phyloP scores from a whole-genome alignment of 2,329 filamentous ascomycete species.

The Penicillium sumatraense region DNA sequence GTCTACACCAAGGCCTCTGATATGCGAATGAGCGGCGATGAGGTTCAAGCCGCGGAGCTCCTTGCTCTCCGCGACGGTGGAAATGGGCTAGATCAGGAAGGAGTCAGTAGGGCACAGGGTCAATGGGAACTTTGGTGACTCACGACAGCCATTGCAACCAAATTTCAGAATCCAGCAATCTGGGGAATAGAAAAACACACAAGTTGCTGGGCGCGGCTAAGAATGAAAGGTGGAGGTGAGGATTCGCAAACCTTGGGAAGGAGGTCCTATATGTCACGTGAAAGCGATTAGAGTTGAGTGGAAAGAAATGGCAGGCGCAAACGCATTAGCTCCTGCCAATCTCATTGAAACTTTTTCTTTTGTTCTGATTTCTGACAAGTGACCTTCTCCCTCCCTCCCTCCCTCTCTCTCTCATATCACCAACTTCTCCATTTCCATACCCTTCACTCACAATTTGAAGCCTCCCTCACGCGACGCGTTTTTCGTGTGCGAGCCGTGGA shows the following conservation, averaged over 20 bases:
- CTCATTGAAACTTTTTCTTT: too few relatives aligned
- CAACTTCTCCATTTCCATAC: too few relatives aligned
- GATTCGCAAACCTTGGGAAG: not conserved
- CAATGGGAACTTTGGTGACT: conserved; percentile 18
- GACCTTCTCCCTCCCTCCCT: too few relatives aligned
- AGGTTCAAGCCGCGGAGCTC: conserved; percentile 96
- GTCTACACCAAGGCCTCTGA: conserved; percentile 93
- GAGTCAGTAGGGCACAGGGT: conserved; percentile 15
- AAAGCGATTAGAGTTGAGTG: too few relatives aligned
- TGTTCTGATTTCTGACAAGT: too few relatives aligned
- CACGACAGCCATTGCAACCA: conserved; percentile 43
- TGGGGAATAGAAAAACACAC: not conserved
- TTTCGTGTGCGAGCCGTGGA: not conserved
- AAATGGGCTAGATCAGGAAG: conserved; percentile 59
- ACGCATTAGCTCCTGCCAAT: too few relatives aligned
- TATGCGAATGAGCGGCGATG: conserved; percentile 97
- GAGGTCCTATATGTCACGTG: not conserved
- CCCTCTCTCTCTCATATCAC: too few relatives aligned
- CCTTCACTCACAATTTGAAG: too few relatives aligned
- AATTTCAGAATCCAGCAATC: conserved; percentile 9
- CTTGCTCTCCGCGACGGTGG: conserved; percentile 90
- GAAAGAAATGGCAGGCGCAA: too few relatives aligned
- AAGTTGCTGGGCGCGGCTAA: conserved; percentile 6
- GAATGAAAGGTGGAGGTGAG: conserved; percentile 10
- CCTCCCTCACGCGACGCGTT: not conserved